Conservation (phyloP, 306 rosid species). For the Fagus sylvatica region DNA sequence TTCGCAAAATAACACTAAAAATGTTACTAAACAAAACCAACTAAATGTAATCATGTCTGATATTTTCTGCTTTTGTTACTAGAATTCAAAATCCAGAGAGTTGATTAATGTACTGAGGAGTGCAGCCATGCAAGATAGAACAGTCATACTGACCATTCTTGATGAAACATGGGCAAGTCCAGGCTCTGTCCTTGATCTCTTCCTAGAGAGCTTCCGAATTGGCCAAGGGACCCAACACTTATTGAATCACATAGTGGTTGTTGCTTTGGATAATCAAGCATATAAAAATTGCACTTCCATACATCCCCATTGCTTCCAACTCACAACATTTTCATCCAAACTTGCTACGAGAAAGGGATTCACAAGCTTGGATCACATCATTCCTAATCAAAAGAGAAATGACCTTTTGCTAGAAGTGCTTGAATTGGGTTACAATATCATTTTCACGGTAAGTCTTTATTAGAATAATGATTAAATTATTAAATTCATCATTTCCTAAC, state of each 20-base stretch:
- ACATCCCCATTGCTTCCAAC: slow-evolving; percentile 56
- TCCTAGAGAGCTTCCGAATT: slow-evolving; percentile 47
- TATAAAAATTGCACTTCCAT: slow-evolving; percentile 36
- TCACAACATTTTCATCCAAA: slow-evolving; percentile 27
- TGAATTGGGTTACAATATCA: slow-evolving; percentile 49
- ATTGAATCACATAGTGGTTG: slow-evolving; percentile 49
- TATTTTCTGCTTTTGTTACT: slow-evolving; percentile 1
- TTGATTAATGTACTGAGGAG: slow-evolving; percentile 37
- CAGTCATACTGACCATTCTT: slow-evolving; percentile 50
- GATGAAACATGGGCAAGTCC: slow-evolving; percentile 49
- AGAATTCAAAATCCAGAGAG: slow-evolving; percentile 23
- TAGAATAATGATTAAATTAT: too few species aligned
- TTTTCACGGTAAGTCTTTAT: slow-evolving; percentile 42
- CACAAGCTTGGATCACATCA: background rate
- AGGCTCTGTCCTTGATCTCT: slow-evolving; percentile 54
- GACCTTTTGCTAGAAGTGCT: slow-evolving; percentile 33
- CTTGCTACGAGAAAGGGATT: slow-evolving; percentile 9
- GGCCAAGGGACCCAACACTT: slow-evolving; percentile 47
- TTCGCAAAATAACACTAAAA: too few species aligned
- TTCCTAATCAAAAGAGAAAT: slow-evolving; percentile 33
- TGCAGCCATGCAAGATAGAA: slow-evolving; percentile 44
- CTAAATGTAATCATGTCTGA: too few species aligned
- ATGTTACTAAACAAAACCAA: too few species aligned
- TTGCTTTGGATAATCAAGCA: slow-evolving; percentile 41
- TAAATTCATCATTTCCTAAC: too few species aligned